A percentile compares a stretch with the other conserved stretches of the same genome.
Conservation (phyloP, 352 stramenopile genomes). For the Aphanomyces astaci region DNA sequence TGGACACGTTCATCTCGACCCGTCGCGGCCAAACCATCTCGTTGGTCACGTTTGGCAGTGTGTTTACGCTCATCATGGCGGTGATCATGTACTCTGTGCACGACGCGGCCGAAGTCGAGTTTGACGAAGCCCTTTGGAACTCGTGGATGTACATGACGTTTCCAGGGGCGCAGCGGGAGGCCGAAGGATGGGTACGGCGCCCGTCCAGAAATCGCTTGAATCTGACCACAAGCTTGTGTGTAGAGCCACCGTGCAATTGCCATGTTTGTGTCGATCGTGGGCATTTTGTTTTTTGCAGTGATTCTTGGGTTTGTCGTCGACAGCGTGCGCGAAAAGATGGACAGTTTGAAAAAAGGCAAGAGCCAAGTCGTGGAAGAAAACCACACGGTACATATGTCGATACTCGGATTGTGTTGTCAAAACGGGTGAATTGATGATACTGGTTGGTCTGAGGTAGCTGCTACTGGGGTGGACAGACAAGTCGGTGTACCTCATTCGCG, state of each 20-base stretch:
- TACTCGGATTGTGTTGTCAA: background rate
- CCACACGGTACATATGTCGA: conserved; percentile 48
- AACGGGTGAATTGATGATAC: background rate
- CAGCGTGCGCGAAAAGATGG: conserved; percentile 76
- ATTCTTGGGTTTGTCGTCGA: conserved; percentile 87
- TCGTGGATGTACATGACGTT: conserved; percentile 60
- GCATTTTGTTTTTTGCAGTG: conserved; percentile 81
- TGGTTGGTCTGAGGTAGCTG: conserved; percentile 30
- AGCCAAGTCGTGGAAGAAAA: conserved; percentile 66
- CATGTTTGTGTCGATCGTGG: conserved; percentile 49
- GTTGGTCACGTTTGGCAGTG: conserved; percentile 35
- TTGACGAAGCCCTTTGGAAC: conserved; percentile 48
- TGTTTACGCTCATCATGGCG: conserved; percentile 37
- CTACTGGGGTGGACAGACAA: conserved; percentile 85
- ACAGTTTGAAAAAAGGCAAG: conserved; percentile 83
- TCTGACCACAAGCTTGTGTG: background rate
- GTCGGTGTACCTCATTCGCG: conserved; percentile 72
- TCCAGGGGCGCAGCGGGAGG: conserved; percentile 36
- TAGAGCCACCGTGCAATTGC: conserved; percentile 46
- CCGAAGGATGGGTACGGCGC: conserved; percentile 6
- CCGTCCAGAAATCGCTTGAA: too few species aligned
- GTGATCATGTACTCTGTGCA: conserved; percentile 39
- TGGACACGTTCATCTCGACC: conserved; percentile 64
- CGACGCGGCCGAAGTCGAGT: conserved; percentile 22
- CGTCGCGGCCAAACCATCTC: conserved; percentile 44